phyloP scores from a whole-genome alignment of 192 early-diverging fungal species.

The Coemansia sp. region DNA sequence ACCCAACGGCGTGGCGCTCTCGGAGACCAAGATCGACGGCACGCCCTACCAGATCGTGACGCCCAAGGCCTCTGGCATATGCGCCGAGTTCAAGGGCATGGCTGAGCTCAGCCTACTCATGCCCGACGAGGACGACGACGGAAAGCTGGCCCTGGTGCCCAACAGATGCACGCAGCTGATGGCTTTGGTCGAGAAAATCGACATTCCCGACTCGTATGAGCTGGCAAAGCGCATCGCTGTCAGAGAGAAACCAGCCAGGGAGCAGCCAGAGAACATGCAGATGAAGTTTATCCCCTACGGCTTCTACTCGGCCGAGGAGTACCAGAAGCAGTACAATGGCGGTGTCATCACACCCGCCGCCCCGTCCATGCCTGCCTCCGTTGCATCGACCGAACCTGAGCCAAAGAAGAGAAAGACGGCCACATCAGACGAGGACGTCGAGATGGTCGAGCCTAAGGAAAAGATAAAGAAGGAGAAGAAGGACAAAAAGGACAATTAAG shows the following conservation, averaged over 20 bases:
- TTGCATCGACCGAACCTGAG: not conserved
- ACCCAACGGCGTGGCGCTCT: conserved; percentile 16
- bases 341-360: too few species aligned
- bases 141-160: conserved; percentile 24
- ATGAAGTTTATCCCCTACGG: conserved; percentile 45
- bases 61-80: not conserved
- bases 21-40: conserved; percentile 6
- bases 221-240: conserved; percentile 18
- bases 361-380: too few species aligned
- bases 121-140: conserved; percentile 30
- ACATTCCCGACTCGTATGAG: conserved; percentile 17
- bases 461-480: conserved; percentile 10
- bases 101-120: conserved; percentile 42
- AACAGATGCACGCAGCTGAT: conserved; percentile 16
- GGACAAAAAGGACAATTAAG: conserved; percentile 12
- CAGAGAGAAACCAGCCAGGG: conserved; percentile 11
- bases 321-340: conserved; percentile 5
- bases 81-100: conserved; percentile 38
- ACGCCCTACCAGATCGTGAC: conserved; percentile 25
- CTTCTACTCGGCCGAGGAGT: conserved; percentile 48
- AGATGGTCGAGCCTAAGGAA: conserved; percentile 12
- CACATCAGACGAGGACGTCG: conserved; percentile 3
- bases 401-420: conserved; percentile 16
- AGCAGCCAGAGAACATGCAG: conserved; percentile 47
- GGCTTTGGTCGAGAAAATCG: conserved; percentile 35